These are phyloP conservation scores for Atractiella rhizophila DNA, from an alignment of 768 basidiomycete genomes.

Conservation along the genomic window DNA sequence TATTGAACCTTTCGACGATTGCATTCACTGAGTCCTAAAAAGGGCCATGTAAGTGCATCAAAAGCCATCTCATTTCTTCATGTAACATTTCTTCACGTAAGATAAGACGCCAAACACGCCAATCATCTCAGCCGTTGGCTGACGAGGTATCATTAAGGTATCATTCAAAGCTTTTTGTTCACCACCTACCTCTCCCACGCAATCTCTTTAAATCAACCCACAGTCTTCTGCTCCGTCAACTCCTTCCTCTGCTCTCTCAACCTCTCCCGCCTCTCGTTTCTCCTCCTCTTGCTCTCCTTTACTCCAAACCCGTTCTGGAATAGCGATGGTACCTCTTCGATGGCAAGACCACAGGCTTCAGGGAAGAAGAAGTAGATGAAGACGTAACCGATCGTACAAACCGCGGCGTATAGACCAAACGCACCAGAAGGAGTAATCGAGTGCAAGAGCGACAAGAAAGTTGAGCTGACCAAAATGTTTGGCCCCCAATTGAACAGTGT, in stretches of 20 bases:
- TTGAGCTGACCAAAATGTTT: conserved; percentile 51
- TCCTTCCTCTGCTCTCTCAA: not conserved
- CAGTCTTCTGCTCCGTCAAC: no score
- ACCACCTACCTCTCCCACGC: no score
- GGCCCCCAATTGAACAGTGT: not conserved
- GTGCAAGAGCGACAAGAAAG: conserved; percentile 54
- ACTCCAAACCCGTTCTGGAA: conserved; percentile 15
- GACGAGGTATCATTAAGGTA: no score
- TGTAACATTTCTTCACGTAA: no score
- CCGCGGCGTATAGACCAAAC: conserved; percentile 15
- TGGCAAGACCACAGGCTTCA: conserved; percentile 41
- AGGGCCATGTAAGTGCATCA: no score
- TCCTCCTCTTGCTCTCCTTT: conserved; percentile 8
- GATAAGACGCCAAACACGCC: no score
- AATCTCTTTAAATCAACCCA: no score
- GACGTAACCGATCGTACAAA: conserved; percentile 24
- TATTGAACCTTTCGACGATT: no score
- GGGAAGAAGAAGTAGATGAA: conserved; percentile 51
- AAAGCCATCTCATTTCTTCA: no score
- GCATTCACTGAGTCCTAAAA: no score
- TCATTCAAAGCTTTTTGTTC: no score
- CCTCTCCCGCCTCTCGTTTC: conserved; percentile 7
- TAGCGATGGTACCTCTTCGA: conserved; percentile 20
- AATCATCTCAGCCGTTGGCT: no score
- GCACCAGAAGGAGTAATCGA: conserved; percentile 16